These are phyloP conservation scores for Exophiala spinifera DNA, from an alignment of 2,329 filamentous ascomycete species.

Conservation along the genomic window DNA sequence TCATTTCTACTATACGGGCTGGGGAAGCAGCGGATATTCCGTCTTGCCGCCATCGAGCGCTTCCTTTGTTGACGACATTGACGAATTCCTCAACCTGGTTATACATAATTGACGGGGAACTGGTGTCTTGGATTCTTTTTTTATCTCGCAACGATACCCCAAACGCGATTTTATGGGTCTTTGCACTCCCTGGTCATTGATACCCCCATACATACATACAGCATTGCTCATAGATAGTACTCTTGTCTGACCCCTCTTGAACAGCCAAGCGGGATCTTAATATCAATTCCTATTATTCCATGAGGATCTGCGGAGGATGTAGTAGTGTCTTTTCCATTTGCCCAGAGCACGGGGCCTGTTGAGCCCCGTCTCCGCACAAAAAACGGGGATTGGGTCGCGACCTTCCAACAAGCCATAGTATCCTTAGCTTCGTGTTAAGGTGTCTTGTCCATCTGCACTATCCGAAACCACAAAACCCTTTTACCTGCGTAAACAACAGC, in stretches of 20 bases:
- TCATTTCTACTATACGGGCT: conserved; percentile 16
- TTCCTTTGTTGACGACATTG: conserved; percentile 8
- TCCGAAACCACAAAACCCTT: no score
- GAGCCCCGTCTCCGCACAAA: conserved; percentile 6
- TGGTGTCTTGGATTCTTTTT: conserved; percentile 2
- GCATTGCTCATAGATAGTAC: conserved; percentile 11
- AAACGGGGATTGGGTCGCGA: background rate
- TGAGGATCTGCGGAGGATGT: background rate
- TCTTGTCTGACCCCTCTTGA: background rate
- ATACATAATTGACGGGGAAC: background rate
- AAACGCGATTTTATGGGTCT: conserved; percentile 3
- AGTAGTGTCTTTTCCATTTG: no score
- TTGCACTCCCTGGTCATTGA: conserved; percentile 6
- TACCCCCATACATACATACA: conserved; percentile 6
- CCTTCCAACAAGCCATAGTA: background rate
- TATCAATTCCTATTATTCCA: background rate
- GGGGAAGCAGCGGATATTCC: background rate
- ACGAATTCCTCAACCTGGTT: background rate
- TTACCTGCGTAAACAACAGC: background rate
- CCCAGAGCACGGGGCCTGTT: background rate
- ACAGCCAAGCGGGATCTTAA: background rate
- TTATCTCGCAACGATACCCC: conserved; percentile 17
- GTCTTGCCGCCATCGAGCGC: conserved; percentile 4
- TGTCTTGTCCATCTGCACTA: no score
- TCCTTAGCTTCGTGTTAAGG: no score